Evolutionary conservation across 345 rosid species (phyloP).

Genomic region (Pugionium cornutum): DNA sequence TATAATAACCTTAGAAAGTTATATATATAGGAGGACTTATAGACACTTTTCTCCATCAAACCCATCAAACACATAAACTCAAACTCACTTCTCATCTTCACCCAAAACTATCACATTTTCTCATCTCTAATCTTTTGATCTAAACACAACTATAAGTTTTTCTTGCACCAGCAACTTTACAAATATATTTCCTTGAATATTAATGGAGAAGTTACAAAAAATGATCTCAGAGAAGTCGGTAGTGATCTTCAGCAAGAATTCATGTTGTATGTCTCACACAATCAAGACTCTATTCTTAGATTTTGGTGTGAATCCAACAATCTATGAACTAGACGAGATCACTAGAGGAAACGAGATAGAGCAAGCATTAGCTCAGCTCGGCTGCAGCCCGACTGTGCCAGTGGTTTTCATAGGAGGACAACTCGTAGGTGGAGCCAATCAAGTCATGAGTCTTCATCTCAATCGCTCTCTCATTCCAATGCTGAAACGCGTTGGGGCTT

Average conservation of each 20-base stretch:
- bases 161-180: neutral
- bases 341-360: slow-evolving; percentile 64
- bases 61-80: slow-evolving; percentile 21
- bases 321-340: slow-evolving; percentile 67
- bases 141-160: neutral
- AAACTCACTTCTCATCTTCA: slow-evolving; percentile 11
- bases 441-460: slow-evolving; percentile 79
- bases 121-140: neutral
- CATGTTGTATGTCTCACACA: slow-evolving; percentile 73
- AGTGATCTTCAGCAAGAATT: slow-evolving; percentile 73
- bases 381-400: slow-evolving; percentile 62
- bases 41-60: neutral
- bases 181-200: neutral
- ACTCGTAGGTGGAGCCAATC: slow-evolving; percentile 74
- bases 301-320: slow-evolving; percentile 64
- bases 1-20: neutral
- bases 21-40: slow-evolving; percentile 18
- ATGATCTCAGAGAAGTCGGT: slow-evolving; percentile 69
- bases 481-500: slow-evolving; percentile 67
- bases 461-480: slow-evolving; percentile 59
- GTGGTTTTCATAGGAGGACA: slow-evolving; percentile 74
- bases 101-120: neutral
- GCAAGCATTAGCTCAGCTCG: slow-evolving; percentile 62
- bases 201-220: slow-evolving; percentile 57
- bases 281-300: slow-evolving; percentile 63